These are phyloP conservation scores for Nothomitra cinnamomea DNA, from an alignment of 2,329 filamentous ascomycete species.

Conservation along the genomic window DNA sequence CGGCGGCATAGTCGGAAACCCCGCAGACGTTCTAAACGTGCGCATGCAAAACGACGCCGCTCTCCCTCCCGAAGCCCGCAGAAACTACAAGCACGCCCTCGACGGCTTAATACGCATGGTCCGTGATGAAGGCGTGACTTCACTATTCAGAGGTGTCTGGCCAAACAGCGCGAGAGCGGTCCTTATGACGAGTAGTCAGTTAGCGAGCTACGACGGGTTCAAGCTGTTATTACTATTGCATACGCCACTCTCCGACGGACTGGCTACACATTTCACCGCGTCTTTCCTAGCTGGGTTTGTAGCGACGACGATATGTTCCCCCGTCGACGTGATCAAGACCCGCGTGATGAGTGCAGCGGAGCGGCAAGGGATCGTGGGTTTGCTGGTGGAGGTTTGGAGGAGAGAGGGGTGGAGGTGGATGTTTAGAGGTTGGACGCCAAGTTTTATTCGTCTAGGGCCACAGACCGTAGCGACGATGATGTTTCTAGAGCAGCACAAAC, in stretches of 20 bases:
- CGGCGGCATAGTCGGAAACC: slow-evolving; percentile 81
- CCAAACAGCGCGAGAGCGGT: slow-evolving; percentile 67
- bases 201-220: slow-evolving; percentile 72
- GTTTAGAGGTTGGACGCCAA: slow-evolving; percentile 84
- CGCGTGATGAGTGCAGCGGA: slow-evolving; percentile 58
- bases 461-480: slow-evolving; percentile 80
- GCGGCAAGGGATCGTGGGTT: slow-evolving; percentile 33
- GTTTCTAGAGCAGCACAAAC: slow-evolving; percentile 76
- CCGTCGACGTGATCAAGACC: slow-evolving; percentile 81
- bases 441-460: slow-evolving; percentile 46
- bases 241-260: slow-evolving; percentile 49
- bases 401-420: slow-evolving; percentile 64
- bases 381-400: slow-evolving; percentile 50
- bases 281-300: slow-evolving; percentile 66
- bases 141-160: slow-evolving; percentile 71
- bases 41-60: slow-evolving; percentile 92
- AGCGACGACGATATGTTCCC: slow-evolving; percentile 69
- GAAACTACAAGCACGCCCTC: slow-evolving; percentile 80
- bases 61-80: slow-evolving; percentile 51
- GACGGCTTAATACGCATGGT: slow-evolving; percentile 78
- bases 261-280: slow-evolving; percentile 64
- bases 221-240: slow-evolving; percentile 51
- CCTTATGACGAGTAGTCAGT: slow-evolving; percentile 74
- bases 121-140: slow-evolving; percentile 59
- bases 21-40: slow-evolving; percentile 90